A percentile compares a stretch with the other conserved stretches of the same genome.
These are phyloP conservation scores for Phytophthora tubulina DNA, from an alignment of 352 stramenopile species.

Conservation along the genomic window DNA sequence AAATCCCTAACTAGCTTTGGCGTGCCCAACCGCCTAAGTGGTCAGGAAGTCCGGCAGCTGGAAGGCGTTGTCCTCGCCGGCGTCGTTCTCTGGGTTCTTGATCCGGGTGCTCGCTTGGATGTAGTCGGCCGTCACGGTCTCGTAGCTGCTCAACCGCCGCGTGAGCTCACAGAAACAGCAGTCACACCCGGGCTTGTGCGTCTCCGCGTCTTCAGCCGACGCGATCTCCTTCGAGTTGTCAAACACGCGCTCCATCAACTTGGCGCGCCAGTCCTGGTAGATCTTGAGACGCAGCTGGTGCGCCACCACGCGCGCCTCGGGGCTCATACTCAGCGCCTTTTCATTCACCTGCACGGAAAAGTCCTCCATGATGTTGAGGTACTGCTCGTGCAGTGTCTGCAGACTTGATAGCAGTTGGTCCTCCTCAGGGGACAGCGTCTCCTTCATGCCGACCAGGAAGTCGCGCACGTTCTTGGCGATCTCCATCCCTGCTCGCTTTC, in stretches of 20 bases:
- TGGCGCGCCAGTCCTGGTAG: slow-evolving; percentile 86
- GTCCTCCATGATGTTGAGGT: slow-evolving; percentile 76
- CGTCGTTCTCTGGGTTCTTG: slow-evolving; percentile 60
- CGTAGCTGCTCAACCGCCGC: slow-evolving; percentile 59
- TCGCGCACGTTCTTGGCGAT: slow-evolving; percentile 85
- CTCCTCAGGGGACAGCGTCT: slow-evolving; percentile 74
- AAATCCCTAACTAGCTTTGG: slow-evolving; percentile 53
- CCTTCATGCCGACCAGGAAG: slow-evolving; percentile 85
- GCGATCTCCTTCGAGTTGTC: slow-evolving; percentile 57
- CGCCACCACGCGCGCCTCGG: slow-evolving; percentile 76
- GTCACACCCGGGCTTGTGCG: slow-evolving; percentile 50
- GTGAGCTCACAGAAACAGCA: slow-evolving; percentile 70
- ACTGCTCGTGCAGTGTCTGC: slow-evolving; percentile 75
- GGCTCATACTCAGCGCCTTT: slow-evolving; percentile 75
- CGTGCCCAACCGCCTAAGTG: slow-evolving; percentile 33
- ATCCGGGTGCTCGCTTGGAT: slow-evolving; percentile 64
- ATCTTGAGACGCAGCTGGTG: slow-evolving; percentile 82
- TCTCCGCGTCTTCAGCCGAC: slow-evolving; percentile 48
- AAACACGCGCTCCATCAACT: slow-evolving; percentile 78
- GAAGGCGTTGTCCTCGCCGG: slow-evolving; percentile 51
- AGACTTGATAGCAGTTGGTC: slow-evolving; percentile 70
- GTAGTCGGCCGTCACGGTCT: slow-evolving; percentile 67
- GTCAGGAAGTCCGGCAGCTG: slow-evolving; percentile 67
- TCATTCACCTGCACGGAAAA: slow-evolving; percentile 65
- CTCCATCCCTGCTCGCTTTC: slow-evolving; percentile 60